Base-by-base conservation (phyloP, 768 basidiomycete genomes). In the Xerocomus spinulosus region DNA sequence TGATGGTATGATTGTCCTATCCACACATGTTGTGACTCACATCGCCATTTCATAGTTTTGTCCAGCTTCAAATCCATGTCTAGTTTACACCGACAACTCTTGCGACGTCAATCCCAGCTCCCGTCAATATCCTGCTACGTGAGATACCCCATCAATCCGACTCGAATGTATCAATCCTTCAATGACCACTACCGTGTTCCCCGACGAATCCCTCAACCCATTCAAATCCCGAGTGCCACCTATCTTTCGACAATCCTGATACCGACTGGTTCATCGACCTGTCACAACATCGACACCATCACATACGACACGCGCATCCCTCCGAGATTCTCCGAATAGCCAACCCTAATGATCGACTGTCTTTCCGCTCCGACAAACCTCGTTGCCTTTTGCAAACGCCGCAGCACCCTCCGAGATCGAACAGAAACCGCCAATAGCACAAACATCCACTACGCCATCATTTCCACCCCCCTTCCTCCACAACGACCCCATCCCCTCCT, bases 201-300 rank as follows among this genome's bases (percentile, higher is more conserved):
- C 37, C n/a, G 45, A 37, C 26, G 30, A 17, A 44, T 46, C 43
- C 41, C 20, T 51, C 21, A 9, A n/a, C 46, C 25, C 34, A 44
- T 25, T n/a, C 40, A 1, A 26, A 12, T n/a, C n/a, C n/a, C n/a
- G n/a, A n/a, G n/a, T n/a, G n/a, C n/a, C n/a, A n/a, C n/a, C n/a
- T n/a, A n/a, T n/a, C n/a, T n/a, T n/a, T n/a, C n/a, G n/a, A n/a
- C n/a, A n/a, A n/a, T n/a, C n/a, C n/a, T n/a, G n/a, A n/a, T n/a
- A n/a, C n/a, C n/a, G n/a, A n/a, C n/a, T n/a, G n/a, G n/a, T n/a
- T n/a, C n/a, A n/a, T n/a, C n/a, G n/a, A n/a, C n/a, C n/a, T n/a
- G n/a, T n/a, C n/a, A n/a, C n/a, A n/a, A n/a, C n/a, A n/a, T n/a
- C n/a, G n/a, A n/a, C n/a, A n/a, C n/a, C n/a, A n/a, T n/a, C n/a